Base-by-base conservation (phyloP, 108 stramenopile species). In the Bacterosira constricta region DNA sequence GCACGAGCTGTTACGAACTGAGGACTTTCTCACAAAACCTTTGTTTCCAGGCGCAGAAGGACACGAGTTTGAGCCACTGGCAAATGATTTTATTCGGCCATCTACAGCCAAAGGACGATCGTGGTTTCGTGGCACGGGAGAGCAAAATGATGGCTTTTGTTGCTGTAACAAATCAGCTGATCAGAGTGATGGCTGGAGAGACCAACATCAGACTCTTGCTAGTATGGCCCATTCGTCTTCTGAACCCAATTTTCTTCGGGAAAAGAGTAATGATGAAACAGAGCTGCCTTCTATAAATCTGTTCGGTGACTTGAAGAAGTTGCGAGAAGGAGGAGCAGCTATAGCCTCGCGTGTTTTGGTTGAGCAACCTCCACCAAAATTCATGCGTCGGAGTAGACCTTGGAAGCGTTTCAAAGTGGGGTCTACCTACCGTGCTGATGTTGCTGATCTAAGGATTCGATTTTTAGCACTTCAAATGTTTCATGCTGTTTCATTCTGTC, bases 401-500 rank as follows among this genome's bases (percentile, higher is more conserved):
- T 60, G 27, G 26, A 73, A 55, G 63, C 47, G 63, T 9, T 64
- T 39, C 47, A 45, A 36, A 27, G 63, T 56, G n/a, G 72, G 72
- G 6, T 27, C 62, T 17, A 10, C 63, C 1, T 73, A 73, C 36
- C 62, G 63, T 44, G 62, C 72, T 29, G 63, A 73, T 45, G 72
- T 73, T 34, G 72, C 51, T 35, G 72, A 73, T 36, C 49, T 73
- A 4, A 51, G 72, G 11, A 73, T 73, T 15, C 62, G 63, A 3
- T 73, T 73, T 23, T 56, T 73, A 32, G 72, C 72, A 18, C 15
- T 73, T 9, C 72, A 73, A 12, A 29, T 73, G 42, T 73, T 73
- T 25, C 72, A 73, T 37, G 72, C 62, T 4, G 63, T 73, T 3
- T 54, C 56, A 9, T 73, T 73, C 47, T 64, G 63, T 57, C 72